Evolutionary conservation across 2,329 filamentous ascomycete genomes (phyloP), one percentile per base, ranked within the genome.

Genomic region (Tolypocladium sp.): DNA sequence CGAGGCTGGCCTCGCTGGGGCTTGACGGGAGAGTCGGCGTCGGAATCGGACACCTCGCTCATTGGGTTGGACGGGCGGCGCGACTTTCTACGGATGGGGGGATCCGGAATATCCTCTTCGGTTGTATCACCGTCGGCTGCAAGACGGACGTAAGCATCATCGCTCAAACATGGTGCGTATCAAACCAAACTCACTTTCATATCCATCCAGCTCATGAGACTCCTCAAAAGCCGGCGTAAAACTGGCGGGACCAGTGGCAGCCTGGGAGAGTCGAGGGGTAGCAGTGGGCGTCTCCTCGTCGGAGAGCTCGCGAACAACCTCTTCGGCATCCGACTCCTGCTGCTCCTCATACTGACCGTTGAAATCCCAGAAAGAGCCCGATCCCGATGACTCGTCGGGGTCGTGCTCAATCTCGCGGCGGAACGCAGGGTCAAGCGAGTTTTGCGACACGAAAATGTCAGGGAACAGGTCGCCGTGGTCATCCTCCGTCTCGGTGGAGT

Each of bases 401-500:
- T 90, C 85, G 63, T 83, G 80, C 69, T 92, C 88, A 63, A 92
- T 88, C 74, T 90, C 86, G 49, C 84, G 82, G 63, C 88, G 87
- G 67, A 93, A 85, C 57, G 81, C 80, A 7, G 88, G 87, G 65
- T 91, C 89, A 6, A 93, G 78, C 20, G 83, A 81, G 68, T 85
- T 88, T 72, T 92, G 88, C 56, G 89, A 85, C 59, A 92, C 79
- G 71, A 93, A 93, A 60, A 93, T 86, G 69, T 92, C 86, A 1
- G 89, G 88, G 62, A 91, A 91, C 63, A 91, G 83, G 63, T 85
- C 83, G 61, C 83, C 81, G 53, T 80, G 74, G 63, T 86, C 82
- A 60, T 85, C 81, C 44, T 87, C 83, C 4, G 79, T 83, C 56
- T 86, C 85, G 57, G 84, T 86, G 3, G 82, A 83, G 61, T 86